phyloP scores from a whole-genome alignment of 495 filamentous ascomycete species.

The Penicillium paradoxum region DNA sequence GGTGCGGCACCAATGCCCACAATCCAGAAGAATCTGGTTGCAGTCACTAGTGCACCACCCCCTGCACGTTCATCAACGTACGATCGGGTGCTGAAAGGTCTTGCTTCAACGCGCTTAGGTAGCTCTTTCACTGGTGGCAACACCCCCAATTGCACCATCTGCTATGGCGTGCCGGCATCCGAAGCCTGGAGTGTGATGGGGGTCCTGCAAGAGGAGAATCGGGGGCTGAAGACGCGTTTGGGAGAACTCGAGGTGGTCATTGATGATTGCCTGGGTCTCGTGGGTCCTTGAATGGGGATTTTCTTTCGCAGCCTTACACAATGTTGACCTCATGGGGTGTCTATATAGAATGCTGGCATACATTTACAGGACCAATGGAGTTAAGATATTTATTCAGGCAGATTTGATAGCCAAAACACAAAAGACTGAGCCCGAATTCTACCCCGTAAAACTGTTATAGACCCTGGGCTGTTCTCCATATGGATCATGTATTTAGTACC shows the following conservation, averaged over 20 bases:
- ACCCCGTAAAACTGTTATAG: not conserved
- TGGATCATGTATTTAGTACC: slow-evolving; percentile 5
- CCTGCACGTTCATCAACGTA: slow-evolving; percentile 36
- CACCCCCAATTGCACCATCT: slow-evolving; percentile 50
- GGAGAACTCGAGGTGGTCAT: slow-evolving; percentile 62
- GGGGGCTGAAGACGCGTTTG: slow-evolving; percentile 61
- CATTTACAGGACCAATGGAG: not conserved
- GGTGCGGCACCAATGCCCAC: slow-evolving; percentile 16
- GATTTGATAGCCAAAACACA: not conserved
- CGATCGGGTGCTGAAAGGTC: slow-evolving; percentile 39
- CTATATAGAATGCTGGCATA: slow-evolving; percentile 10
- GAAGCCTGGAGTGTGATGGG: slow-evolving; percentile 69
- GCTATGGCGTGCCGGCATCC: slow-evolving; percentile 55
- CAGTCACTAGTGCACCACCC: slow-evolving; percentile 13
- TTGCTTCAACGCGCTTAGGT: slow-evolving; percentile 33
- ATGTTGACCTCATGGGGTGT: slow-evolving; percentile 11
- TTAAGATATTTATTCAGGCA: not conserved
- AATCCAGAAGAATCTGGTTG: slow-evolving; percentile 22
- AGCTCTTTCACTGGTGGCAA: slow-evolving; percentile 28
- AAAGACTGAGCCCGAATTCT: not conserved
- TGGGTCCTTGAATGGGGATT: slow-evolving; percentile 37
- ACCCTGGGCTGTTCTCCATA: not conserved
- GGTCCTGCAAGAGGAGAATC: slow-evolving; percentile 68
- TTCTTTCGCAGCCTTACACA: not conserved
- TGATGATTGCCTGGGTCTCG: slow-evolving; percentile 65